phyloP scores from a whole-genome alignment of 73 alveolate genomes.

The Tetrahymena elliotti region DNA sequence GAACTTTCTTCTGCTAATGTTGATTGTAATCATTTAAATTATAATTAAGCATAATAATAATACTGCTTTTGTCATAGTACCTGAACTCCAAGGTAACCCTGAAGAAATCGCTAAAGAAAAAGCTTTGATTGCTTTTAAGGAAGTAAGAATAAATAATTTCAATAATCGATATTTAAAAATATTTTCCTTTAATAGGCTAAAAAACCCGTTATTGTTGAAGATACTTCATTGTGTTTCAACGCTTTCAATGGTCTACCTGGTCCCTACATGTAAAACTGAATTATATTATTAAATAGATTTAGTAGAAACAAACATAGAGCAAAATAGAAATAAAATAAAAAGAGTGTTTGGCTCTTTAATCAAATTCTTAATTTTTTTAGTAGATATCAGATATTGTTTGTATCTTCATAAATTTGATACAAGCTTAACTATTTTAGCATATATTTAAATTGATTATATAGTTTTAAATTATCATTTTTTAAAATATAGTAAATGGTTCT shows the following conservation, averaged over 20 bases:
- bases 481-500: conserved; percentile 62
- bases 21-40: not conserved
- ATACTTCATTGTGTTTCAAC: conserved; percentile 86
- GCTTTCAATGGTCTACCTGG: conserved; percentile 95
- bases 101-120: conserved; percentile 79
- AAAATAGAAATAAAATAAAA: too few species aligned
- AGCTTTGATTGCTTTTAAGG: conserved; percentile 48
- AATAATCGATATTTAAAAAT: not conserved
- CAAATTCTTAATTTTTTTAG: not conserved
- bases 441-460: not conserved
- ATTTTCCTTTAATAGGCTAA: not conserved
- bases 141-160: conserved; percentile 33
- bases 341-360: not conserved
- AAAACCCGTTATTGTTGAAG: conserved; percentile 79
- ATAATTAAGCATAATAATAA: too few species aligned
- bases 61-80: conserved; percentile 28
- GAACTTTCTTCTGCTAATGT: conserved; percentile 15
- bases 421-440: not conserved
- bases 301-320: not conserved
- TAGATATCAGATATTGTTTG: not conserved
- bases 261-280: conserved; percentile 82
- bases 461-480: too few species aligned
- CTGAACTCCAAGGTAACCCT: conserved; percentile 86
- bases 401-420: not conserved
- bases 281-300: too few species aligned